Evolutionary conservation across 2,329 filamentous ascomycete genomes (phyloP).

Genomic region (Verticillium alfalfae): DNA sequence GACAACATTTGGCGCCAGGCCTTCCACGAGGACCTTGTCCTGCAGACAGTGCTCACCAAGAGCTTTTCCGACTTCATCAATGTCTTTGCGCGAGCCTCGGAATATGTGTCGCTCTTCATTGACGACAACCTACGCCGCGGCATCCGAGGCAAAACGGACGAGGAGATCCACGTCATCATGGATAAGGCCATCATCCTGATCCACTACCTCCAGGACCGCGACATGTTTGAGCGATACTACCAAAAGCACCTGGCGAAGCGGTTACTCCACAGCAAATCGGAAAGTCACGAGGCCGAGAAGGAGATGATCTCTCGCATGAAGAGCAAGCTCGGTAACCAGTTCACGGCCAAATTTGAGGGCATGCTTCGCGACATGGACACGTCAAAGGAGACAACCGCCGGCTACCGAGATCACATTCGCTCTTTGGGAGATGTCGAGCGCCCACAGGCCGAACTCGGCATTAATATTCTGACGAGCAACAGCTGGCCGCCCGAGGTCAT

Average conservation of each 20-base stretch:
- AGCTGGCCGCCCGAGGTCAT: slow-evolving; percentile 93
- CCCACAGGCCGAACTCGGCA: slow-evolving; percentile 69
- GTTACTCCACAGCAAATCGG: slow-evolving; percentile 80
- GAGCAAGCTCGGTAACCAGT: slow-evolving; percentile 88
- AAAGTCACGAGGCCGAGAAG: slow-evolving; percentile 88
- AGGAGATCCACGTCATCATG: slow-evolving; percentile 75
- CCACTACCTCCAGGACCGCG: slow-evolving; percentile 84
- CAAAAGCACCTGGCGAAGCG: slow-evolving; percentile 92
- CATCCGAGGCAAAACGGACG: slow-evolving; percentile 86
- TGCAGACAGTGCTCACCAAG: slow-evolving; percentile 78
- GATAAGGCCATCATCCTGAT: slow-evolving; percentile 87
- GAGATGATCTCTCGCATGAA: slow-evolving; percentile 98
- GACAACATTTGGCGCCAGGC: slow-evolving; percentile 70
- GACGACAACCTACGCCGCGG: slow-evolving; percentile 95
- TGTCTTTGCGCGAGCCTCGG: slow-evolving; percentile 74
- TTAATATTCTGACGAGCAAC: slow-evolving; percentile 86
- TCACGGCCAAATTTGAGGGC: slow-evolving; percentile 86
- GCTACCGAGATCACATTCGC: slow-evolving; percentile 65
- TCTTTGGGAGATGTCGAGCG: slow-evolving; percentile 44
- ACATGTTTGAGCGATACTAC: slow-evolving; percentile 95
- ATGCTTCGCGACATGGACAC: slow-evolving; percentile 97
- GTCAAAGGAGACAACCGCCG: slow-evolving; percentile 74
- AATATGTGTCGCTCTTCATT: slow-evolving; percentile 93
- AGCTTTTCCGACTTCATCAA: slow-evolving; percentile 95
- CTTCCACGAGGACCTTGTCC: slow-evolving; percentile 67